Evolutionary conservation across 768 basidiomycete genomes (phyloP), one percentile per base, ranked within the genome.

Genomic region (Russula olivacea): DNA sequence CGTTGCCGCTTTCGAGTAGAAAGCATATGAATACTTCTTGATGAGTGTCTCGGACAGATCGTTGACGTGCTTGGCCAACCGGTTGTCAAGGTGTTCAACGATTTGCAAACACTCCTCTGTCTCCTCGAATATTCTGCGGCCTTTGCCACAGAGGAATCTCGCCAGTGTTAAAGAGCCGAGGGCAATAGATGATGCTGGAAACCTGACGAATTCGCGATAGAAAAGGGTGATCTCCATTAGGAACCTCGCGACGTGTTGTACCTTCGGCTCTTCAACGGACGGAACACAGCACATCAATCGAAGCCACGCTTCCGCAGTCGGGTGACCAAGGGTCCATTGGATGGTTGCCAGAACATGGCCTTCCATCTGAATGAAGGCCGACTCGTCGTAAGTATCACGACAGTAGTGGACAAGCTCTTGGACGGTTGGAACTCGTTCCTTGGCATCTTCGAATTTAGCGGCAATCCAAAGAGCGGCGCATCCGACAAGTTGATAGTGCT

Each of bases 161-260:
- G 97, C 91, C 51, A 98, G 83, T 6, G 91, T 88, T 68, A 98
- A 78, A 23, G 94, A 84, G 55, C 90, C 97, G n/a, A 86, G 76
- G 38, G 97, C 96, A 71, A 98, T 88, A 47, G 89, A 83, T 1
- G 91, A 95, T 2, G 96, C 87, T 9, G 85, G 77, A 72, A 85
- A 89, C 70, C 86, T 86, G 75, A 97, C 80, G 75, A 95, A 98
- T 72, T 98, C 97, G 62, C 93, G 87, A 75, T 98, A 90, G 79
- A 98, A 98, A 56, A 99, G 84, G 34, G 97, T 98, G 71, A 98
- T 93, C 76, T 99, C 97, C 97, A 99, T 99, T 73, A 98, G 76
- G 80, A 98, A 99, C 54, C 97, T 87, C 3, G 97, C 93, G 66
- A 98, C 89, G 71, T 97, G 89, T 71, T 97, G 93, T 6, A 96